Base-by-base conservation (phyloP, 345 rosid genomes). In the Dipteronia dyeriana region DNA sequence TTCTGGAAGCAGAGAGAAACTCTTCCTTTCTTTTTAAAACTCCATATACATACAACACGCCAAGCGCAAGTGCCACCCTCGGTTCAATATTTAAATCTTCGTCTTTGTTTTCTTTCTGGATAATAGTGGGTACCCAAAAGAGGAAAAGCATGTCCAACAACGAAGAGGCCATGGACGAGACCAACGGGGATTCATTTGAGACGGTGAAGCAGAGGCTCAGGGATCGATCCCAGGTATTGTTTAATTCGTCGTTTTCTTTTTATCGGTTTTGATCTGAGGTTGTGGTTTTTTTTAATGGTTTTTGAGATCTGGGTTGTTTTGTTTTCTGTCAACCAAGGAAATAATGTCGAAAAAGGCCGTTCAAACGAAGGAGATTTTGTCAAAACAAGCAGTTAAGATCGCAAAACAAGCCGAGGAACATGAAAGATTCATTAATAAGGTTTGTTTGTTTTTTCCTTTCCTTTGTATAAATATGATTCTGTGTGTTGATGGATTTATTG, bases 321-420 rank as follows among this genome's bases (percentile, higher is more conserved):
- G 0, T 56, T 56, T 56, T 56, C n/a, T 17, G 97, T 92, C 83
- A 61, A 92, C 96, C 34, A 91, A 88, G 89, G 99, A 93, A 86
- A 83, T 91, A 10, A 75, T 93, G 68, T 90, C 98, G 43, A 90
- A 93, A 80, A 93, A 85, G 83, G 94, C 94, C n/a, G 88, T 83
- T 39, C 90, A 92, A 59, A 95, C 97, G 5, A 91, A 91, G 56
- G 85, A 91, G 90, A 91, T 91, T 62, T 72, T 95, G 64, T 92
- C 99, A 49, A 92, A 95, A 79, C 97, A 95, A 68, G 99, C 97
- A 2, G 89, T 85, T 76, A 95, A 90, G 94, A 92, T 95, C 79
- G 98, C 97, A 26, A 94, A 92, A 82, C 97, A 89, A 86, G 99
- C 95, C 9, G 99, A 92, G 85, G 96, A 91, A 80, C 99, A 95